phyloP scores from a whole-genome alignment of 2,329 filamentous ascomycete species.

The Torrubiella hemipterigena region DNA sequence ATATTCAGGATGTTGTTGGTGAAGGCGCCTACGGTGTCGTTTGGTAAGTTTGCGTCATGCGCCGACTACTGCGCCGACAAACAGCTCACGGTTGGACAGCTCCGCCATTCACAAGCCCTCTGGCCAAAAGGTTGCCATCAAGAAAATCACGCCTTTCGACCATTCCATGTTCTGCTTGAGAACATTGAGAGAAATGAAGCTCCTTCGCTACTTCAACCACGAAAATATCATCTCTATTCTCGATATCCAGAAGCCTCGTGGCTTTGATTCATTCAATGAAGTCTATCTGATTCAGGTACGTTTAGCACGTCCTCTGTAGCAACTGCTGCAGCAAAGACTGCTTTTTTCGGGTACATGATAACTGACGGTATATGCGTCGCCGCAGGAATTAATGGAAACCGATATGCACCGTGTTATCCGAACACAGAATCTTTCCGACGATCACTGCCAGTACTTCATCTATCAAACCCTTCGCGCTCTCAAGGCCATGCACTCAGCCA shows the following conservation, averaged over 20 bases:
- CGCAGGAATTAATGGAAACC: conserved; percentile 94
- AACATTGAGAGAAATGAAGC: conserved; percentile 97
- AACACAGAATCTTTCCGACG: conserved; percentile 95
- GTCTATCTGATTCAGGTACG: conserved; percentile 95
- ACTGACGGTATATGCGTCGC: conserved; percentile 1
- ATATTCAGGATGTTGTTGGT: conserved; percentile 98
- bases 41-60: conserved; percentile 54
- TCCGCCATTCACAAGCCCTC: conserved; percentile 97
- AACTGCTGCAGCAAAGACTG: no score
- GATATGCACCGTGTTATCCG: conserved; percentile 99
- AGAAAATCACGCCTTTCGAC: conserved; percentile 99
- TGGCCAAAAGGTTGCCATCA: conserved; percentile 96
- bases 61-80: neutral
- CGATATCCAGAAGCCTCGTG: conserved; percentile 95
- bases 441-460: conserved; percentile 99
- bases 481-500: conserved; percentile 99
- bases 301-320: conserved; percentile 1
- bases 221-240: conserved; percentile 99
- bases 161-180: conserved; percentile 98
- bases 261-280: conserved; percentile 92
- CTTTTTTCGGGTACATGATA: conserved; percentile 6
- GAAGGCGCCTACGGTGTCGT: conserved; percentile 98
- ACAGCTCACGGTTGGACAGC: conserved; percentile 30
- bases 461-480: conserved; percentile 96
- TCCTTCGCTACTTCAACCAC: conserved; percentile 97